A percentile compares a stretch with the other conserved stretches of the same genome.
Evolutionary conservation across 306 rosid genomes (phyloP).

Genomic region (Cucurbita argyrosperma): DNA sequence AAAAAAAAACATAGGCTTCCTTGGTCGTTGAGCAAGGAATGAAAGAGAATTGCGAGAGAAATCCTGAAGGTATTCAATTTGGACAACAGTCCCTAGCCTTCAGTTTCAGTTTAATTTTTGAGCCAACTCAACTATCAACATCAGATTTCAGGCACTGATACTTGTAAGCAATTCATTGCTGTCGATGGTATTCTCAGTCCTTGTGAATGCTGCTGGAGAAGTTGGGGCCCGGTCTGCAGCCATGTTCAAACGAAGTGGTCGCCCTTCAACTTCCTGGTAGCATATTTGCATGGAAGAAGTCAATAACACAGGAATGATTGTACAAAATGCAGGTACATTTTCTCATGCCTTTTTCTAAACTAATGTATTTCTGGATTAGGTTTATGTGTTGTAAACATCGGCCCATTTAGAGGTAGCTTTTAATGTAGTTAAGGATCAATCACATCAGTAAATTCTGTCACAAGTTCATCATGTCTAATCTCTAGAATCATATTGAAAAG

Average conservation of each 20-base stretch:
- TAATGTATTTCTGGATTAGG: neutral
- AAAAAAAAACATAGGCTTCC: neutral
- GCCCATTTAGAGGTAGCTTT: neutral
- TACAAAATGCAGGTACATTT: neutral
- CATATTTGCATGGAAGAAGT: neutral
- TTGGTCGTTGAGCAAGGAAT: neutral
- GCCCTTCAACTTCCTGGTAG: conserved; percentile 61
- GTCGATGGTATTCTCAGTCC: conserved; percentile 17
- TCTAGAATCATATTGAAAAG: neutral
- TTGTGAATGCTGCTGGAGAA: conserved; percentile 12
- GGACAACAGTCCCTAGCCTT: neutral
- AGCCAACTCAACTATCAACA: neutral
- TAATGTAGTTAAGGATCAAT: neutral
- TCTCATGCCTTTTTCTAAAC: neutral
- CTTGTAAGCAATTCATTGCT: conserved; percentile 47
- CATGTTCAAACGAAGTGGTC: conserved; percentile 52
- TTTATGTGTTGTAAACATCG: neutral
- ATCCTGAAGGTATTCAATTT: neutral
- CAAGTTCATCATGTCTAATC: neutral
- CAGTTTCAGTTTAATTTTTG: neutral
- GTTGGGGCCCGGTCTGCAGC: conserved; percentile 36
- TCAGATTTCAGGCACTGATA: conserved; percentile 26
- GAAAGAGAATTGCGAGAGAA: neutral
- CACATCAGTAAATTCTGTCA: neutral
- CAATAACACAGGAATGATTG: neutral